phyloP scores from a whole-genome alignment of 2,329 filamentous ascomycete species.

The Microcyclosporella mali region DNA sequence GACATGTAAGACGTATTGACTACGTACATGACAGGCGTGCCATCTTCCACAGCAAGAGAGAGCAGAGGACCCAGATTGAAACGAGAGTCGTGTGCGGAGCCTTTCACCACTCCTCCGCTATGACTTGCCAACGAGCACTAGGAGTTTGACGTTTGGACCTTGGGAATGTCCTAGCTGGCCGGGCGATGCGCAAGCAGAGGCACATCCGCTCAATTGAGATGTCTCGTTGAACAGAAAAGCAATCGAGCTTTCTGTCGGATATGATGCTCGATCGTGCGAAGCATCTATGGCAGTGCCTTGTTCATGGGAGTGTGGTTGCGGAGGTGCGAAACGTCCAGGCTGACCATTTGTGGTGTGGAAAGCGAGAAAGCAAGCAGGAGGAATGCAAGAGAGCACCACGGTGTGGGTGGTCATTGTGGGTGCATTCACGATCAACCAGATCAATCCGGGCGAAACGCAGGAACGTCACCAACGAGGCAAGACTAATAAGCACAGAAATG shows the following conservation, averaged over 20 bases:
- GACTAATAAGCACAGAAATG: no score
- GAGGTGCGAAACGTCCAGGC: not conserved
- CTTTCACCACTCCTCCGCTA: not conserved
- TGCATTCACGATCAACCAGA: no score
- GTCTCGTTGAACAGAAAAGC: not conserved
- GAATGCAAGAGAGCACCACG: no score
- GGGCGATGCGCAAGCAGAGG: not conserved
- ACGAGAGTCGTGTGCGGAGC: not conserved
- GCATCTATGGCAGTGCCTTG: not conserved
- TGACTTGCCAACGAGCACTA: no score
- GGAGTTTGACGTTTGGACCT: not conserved
- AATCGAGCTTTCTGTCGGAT: not conserved
- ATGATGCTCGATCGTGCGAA: not conserved
- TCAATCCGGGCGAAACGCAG: no score
- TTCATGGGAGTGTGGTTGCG: not conserved
- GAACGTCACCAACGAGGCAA: no score
- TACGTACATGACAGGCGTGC: not conserved
- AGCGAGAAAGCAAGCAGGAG: no score
- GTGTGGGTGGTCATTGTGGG: no score
- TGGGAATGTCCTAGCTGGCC: not conserved
- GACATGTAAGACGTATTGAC: not conserved
- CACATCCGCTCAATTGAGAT: not conserved
- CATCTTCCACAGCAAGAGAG: not conserved
- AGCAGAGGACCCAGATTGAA: not conserved
- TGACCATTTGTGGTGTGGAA: no score